Evolutionary conservation across 202 grass and related monocot species (phyloP), one percentile per base, ranked within the genome.

Genomic region (Cymbopogon flexuosus): DNA sequence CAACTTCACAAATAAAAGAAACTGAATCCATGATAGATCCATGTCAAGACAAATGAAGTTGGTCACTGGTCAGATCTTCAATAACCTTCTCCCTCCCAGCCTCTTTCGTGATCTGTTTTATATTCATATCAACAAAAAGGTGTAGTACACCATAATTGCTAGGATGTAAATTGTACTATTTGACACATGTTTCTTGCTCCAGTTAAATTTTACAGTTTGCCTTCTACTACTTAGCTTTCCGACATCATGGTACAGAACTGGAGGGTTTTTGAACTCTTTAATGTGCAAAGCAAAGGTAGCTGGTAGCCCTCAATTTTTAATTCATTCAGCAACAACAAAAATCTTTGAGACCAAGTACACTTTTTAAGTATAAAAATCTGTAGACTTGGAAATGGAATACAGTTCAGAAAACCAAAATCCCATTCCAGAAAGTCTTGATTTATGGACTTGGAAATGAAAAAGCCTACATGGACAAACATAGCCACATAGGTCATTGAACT

Each of bases 1-100:
- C 31, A 70, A 65, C 12, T 59, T 59, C 46, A 76, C 18, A 69
- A 62, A 58, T 39, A 67, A 74, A 84, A 62, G 21, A 54, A 76
- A 88, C 39, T 63, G 19, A 74, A 57, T 74, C 56, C 19, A 52
- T 1, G 40, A 23, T 33, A 35, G 65, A 42, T 21, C 43, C 41
- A 76, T 33, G 71, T 65, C 13, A 65, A 46, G 79, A 54, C 24
- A 62, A 84, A 73, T 8, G 56, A 71, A 13, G 6, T 46, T 72
- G 68, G 74, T 33, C 12, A 11, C 33, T 35, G 33, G 68, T 62
- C 75, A 68, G 16, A 41, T 68, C 14, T 68, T 35, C 46, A 73
- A 18, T 68, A 60, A 13, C 2, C 3, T 66, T 54, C n/a, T 24
- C 45, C 4, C 5, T 68, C 11, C 49, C 12, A 52, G 15, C 10